These are phyloP conservation scores for Penicillium sp. DNA, from an alignment of 2,329 filamentous ascomycete species.

Conservation along the genomic window DNA sequence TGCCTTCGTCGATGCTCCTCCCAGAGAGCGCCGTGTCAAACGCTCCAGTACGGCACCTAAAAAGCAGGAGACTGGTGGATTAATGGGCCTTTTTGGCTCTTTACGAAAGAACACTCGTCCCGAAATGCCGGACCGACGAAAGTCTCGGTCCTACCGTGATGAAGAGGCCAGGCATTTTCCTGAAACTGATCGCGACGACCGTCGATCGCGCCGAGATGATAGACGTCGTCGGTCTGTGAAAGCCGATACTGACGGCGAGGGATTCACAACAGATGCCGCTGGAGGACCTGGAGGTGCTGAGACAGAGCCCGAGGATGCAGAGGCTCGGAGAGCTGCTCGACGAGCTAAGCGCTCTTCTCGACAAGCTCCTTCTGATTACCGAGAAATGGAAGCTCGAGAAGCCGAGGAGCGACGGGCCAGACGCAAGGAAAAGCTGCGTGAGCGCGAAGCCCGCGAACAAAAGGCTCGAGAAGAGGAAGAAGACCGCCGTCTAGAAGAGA, in stretches of 20 bases:
- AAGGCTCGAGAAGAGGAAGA: slow-evolving; percentile 36
- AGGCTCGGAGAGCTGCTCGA: slow-evolving; percentile 59
- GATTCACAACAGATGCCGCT: slow-evolving; percentile 39
- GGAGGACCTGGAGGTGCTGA: slow-evolving; percentile 32
- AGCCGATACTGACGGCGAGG: slow-evolving; percentile 49
- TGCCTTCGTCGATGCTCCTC: slow-evolving; percentile 48
- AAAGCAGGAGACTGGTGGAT: slow-evolving; percentile 50
- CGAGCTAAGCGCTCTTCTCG: slow-evolving; percentile 47
- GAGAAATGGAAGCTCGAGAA: slow-evolving; percentile 31
- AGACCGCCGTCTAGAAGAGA: slow-evolving; percentile 30
- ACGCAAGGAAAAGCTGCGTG: slow-evolving; percentile 46
- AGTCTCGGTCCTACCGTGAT: slow-evolving; percentile 35
- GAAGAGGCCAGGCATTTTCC: slow-evolving; percentile 30
- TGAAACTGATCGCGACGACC: slow-evolving; percentile 36
- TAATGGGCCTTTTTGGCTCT: slow-evolving; percentile 59
- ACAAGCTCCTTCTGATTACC: slow-evolving; percentile 32
- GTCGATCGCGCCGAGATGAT: slow-evolving; percentile 33
- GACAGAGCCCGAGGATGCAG: slow-evolving; percentile 49
- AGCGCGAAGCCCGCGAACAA: slow-evolving; percentile 34
- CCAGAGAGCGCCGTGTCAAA: slow-evolving; percentile 49
- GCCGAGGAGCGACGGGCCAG: slow-evolving; percentile 44
- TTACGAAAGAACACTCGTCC: slow-evolving; percentile 31
- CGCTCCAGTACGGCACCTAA: slow-evolving; percentile 59
- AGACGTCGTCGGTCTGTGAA: slow-evolving; percentile 37
- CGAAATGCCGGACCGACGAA: slow-evolving; percentile 34